These are phyloP conservation scores for Gossypium bickii DNA, from an alignment of 345 rosid species.

Conservation along the genomic window DNA sequence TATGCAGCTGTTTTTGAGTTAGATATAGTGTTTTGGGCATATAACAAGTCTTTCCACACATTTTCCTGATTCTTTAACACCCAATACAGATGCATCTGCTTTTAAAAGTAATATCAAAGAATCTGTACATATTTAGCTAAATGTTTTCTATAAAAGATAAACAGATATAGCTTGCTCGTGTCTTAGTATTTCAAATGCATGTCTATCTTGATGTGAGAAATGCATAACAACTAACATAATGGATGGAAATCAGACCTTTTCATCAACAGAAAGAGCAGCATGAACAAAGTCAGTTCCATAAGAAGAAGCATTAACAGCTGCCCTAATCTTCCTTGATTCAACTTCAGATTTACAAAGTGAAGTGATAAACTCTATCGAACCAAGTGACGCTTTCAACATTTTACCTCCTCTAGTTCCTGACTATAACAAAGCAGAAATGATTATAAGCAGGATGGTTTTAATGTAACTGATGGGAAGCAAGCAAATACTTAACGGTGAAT, in stretches of 20 bases:
- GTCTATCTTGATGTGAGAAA: not conserved
- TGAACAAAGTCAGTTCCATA: slow-evolving; percentile 82
- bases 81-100: not conserved
- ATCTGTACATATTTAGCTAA: not conserved
- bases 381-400: slow-evolving; percentile 76
- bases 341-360: slow-evolving; percentile 71
- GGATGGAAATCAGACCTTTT: slow-evolving; percentile 52
- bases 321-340: slow-evolving; percentile 66
- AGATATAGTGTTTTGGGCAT: not conserved
- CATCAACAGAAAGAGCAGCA: slow-evolving; percentile 88
- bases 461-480: not conserved
- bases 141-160: not conserved
- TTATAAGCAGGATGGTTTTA: slow-evolving; percentile 9
- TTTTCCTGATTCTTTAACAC: not conserved
- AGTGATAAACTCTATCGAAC: slow-evolving; percentile 88
- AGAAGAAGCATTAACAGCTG: slow-evolving; percentile 74
- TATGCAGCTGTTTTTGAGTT: not conserved
- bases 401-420: slow-evolving; percentile 50
- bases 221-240: not conserved
- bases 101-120: not conserved
- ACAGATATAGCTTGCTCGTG: not conserved
- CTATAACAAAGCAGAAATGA: slow-evolving; percentile 39
- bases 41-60: not conserved
- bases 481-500: not conserved
- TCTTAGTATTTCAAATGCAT: not conserved